Evolutionary conservation across 1,284 basidiomycete species (phyloP).

Genomic region (Ceratorhiza oryzae-sativae): DNA sequence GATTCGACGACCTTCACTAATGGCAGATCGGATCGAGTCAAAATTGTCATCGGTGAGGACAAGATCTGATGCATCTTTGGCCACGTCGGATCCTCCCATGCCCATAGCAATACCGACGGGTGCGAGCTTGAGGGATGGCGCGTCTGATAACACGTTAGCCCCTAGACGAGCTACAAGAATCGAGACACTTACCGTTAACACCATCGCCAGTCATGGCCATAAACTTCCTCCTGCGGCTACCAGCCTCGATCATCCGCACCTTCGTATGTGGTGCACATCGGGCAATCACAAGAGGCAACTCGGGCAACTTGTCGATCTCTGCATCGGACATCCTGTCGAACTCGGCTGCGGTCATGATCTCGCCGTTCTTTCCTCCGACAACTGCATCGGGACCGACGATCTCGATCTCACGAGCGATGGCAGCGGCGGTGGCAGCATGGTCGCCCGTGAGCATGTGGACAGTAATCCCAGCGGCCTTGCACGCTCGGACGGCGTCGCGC

Average conservation of each 20-base stretch:
- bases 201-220: conserved; percentile 58
- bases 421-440: conserved; percentile 57
- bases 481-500: conserved; percentile 76
- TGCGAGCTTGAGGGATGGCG: conserved; percentile 62
- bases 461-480: conserved; percentile 41
- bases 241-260: conserved; percentile 62
- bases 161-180: neutral
- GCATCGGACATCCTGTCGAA: conserved; percentile 70
- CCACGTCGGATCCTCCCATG: conserved; percentile 69
- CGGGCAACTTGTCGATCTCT: conserved; percentile 62
- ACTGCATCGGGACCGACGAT: conserved; percentile 78
- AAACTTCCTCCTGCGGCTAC: conserved; percentile 56
- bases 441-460: conserved; percentile 49
- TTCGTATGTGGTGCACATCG: conserved; percentile 62
- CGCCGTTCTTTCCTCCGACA: conserved; percentile 62
- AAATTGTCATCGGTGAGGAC: conserved; percentile 78
- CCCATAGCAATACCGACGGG: conserved; percentile 77
- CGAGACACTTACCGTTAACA: conserved; percentile 56
- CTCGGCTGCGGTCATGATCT: conserved; percentile 73
- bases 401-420: conserved; percentile 59
- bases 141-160: conserved; percentile 46
- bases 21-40: conserved; percentile 71
- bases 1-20: conserved; percentile 64
- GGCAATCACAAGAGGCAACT: conserved; percentile 66
- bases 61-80: conserved; percentile 66